Conservation (phyloP, 129 eudicot genomes). For the Heracleum sosnowskyi region DNA sequence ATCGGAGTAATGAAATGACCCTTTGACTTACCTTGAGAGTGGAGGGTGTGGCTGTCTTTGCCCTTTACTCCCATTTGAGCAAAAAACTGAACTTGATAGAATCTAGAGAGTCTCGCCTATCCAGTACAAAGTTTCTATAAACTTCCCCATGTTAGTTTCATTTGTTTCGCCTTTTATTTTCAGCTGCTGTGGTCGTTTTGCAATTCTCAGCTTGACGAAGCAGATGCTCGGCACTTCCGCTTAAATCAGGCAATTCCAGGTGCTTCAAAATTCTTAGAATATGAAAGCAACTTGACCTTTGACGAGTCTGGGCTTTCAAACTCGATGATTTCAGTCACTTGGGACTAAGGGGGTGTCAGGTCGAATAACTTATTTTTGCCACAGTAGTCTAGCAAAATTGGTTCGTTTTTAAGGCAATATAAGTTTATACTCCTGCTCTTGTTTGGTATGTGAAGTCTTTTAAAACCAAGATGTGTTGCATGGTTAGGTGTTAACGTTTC, state of each 20-base stretch:
- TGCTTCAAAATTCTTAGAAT: slow-evolving; percentile 50
- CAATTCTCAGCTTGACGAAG: slow-evolving; percentile 45
- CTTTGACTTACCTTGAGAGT: not conserved
- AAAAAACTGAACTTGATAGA: not conserved
- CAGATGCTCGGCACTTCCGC: slow-evolving; percentile 35
- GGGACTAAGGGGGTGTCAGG: slow-evolving; percentile 35
- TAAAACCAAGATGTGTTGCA: not conserved
- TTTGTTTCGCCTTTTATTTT: not conserved
- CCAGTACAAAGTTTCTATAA: not conserved
- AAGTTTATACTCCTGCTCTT: not conserved
- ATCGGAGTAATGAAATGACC: not conserved
- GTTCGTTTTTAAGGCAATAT: not conserved
- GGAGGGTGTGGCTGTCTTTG: not conserved
- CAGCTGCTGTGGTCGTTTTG: slow-evolving; percentile 92
- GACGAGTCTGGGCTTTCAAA: slow-evolving; percentile 69
- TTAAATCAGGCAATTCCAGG: slow-evolving; percentile 64
- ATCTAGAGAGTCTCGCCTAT: not conserved
- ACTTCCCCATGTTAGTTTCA: not conserved
- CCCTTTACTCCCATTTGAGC: not conserved
- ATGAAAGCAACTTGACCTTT: slow-evolving; percentile 33
- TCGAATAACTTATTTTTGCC: not conserved
- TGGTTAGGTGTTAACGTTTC: too few species aligned
- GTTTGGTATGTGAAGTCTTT: not conserved
- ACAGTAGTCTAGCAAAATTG: not conserved
- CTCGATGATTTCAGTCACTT: slow-evolving; percentile 65